Evolutionary conservation across 495 filamentous ascomycete genomes (phyloP).

Genomic region (Lepidopterella palustris): DNA sequence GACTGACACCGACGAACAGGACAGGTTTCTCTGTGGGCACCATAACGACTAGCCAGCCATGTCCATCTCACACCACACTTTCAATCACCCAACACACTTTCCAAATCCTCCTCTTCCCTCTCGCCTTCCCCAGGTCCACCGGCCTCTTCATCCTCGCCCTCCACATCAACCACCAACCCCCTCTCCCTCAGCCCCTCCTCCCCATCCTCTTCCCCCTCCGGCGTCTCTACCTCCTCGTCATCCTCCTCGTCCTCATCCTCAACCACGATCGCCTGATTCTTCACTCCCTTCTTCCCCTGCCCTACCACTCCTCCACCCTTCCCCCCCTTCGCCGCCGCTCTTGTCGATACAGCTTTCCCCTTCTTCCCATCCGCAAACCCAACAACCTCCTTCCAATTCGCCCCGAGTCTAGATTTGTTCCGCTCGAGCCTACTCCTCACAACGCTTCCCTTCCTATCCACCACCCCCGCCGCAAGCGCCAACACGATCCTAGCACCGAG

Average conservation of each 20-base stretch:
- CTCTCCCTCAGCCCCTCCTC: slow-evolving; percentile 30
- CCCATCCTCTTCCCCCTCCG: slow-evolving; percentile 10
- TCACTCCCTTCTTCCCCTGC: slow-evolving; percentile 22
- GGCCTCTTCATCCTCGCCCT: slow-evolving; percentile 6
- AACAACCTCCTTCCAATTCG: slow-evolving; percentile 69
- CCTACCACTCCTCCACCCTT: slow-evolving; percentile 25
- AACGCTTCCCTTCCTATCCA: slow-evolving; percentile 56
- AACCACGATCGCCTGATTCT: slow-evolving; percentile 12
- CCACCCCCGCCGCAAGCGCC: slow-evolving; percentile 61
- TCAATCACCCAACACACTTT: slow-evolving; percentile 17
- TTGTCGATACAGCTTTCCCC: slow-evolving; percentile 26
- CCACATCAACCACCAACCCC: not conserved
- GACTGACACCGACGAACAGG: no score
- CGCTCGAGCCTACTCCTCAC: slow-evolving; percentile 30
- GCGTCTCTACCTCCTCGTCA: slow-evolving; percentile 33
- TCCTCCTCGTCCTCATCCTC: slow-evolving; percentile 39
- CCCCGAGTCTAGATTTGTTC: slow-evolving; percentile 60
- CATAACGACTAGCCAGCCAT: no score
- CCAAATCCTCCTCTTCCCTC: no score
- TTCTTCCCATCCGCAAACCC: slow-evolving; percentile 47
- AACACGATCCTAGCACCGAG: slow-evolving; percentile 76
- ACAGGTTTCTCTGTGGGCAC: no score
- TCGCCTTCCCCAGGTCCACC: slow-evolving; percentile 5
- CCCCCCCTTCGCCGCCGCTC: slow-evolving; percentile 38
- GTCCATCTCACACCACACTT: not conserved